A percentile compares a stretch with the other conserved stretches of the same genome.
Conservation (phyloP, 2,329 filamentous ascomycete species). For the Boeremia exigua region DNA sequence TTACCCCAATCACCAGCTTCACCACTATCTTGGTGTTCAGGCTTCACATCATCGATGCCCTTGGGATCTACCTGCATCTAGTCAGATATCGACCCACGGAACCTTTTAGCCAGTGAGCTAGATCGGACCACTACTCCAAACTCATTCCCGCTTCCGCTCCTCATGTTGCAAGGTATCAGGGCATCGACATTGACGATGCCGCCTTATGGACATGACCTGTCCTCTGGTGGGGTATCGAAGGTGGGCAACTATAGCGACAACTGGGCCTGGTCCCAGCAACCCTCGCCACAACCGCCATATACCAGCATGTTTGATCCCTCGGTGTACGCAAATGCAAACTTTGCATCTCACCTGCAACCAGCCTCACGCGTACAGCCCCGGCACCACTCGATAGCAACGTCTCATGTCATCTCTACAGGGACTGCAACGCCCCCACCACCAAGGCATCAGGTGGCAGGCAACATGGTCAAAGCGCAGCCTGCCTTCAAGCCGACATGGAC, state of each 20-base stretch:
- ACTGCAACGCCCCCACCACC: conserved; percentile 39
- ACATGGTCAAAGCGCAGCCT: conserved; percentile 45
- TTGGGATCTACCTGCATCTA: neutral
- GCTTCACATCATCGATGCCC: neutral
- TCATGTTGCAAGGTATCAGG: conserved; percentile 47
- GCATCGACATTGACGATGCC: conserved; percentile 46
- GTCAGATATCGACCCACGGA: neutral
- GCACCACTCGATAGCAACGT: conserved; percentile 41
- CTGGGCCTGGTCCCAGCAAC: conserved; percentile 41
- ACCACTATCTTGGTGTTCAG: neutral
- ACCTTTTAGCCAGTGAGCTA: neutral
- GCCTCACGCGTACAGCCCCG: conserved; percentile 30
- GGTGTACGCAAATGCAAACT: conserved; percentile 35
- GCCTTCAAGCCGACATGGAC: conserved; percentile 67
- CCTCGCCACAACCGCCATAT: conserved; percentile 35
- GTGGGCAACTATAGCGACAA: conserved; percentile 42
- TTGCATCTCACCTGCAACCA: conserved; percentile 29
- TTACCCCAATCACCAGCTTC: neutral
- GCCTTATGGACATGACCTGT: conserved; percentile 44
- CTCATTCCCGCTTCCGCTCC: conserved; percentile 17
- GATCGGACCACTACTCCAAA: neutral
- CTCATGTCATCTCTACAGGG: conserved; percentile 31
- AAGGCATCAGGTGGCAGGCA: conserved; percentile 36
- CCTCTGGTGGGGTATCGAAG: conserved; percentile 41
- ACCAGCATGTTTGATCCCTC: conserved; percentile 40